Evolutionary conservation across 2,329 filamentous ascomycete genomes (phyloP).

Genomic region (Cryphonectria nitschkei): DNA sequence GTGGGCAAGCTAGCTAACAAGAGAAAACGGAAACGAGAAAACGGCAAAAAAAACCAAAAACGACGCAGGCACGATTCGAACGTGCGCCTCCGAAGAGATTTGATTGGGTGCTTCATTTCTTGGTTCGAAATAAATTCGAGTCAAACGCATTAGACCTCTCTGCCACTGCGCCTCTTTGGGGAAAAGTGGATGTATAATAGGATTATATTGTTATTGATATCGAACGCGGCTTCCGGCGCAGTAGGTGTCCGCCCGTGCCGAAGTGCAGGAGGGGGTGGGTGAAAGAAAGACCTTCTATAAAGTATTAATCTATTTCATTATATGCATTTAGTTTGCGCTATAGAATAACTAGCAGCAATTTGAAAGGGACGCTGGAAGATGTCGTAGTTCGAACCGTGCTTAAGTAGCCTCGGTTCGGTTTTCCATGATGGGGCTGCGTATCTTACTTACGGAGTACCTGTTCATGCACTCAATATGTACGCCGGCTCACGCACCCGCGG

Average conservation of each 20-base stretch:
- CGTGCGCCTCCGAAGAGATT: slow-evolving; percentile 28
- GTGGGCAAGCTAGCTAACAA: neutral
- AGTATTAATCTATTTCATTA: no score
- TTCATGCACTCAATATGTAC: neutral
- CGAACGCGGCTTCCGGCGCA: no score
- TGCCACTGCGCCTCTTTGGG: slow-evolving; percentile 15
- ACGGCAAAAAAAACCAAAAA: neutral
- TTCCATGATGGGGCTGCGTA: neutral
- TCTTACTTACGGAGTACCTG: neutral
- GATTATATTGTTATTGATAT: neutral
- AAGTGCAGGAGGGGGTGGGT: no score
- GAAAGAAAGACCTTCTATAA: no score
- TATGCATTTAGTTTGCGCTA: no score
- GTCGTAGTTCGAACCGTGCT: neutral
- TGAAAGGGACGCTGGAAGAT: no score
- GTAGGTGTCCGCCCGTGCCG: no score
- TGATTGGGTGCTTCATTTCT: slow-evolving; percentile 11
- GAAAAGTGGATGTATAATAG: neutral
- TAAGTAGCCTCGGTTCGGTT: neutral
- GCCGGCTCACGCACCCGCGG: neutral
- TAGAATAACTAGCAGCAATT: no score
- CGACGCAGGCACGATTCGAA: slow-evolving; percentile 27
- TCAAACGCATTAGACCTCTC: slow-evolving; percentile 28
- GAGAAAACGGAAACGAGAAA: neutral
- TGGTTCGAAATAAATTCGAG: slow-evolving; percentile 20